Evolutionary conservation across 1,284 basidiomycete genomes (phyloP), one percentile per base, ranked within the genome.

Genomic region (Naganishia sp.): DNA sequence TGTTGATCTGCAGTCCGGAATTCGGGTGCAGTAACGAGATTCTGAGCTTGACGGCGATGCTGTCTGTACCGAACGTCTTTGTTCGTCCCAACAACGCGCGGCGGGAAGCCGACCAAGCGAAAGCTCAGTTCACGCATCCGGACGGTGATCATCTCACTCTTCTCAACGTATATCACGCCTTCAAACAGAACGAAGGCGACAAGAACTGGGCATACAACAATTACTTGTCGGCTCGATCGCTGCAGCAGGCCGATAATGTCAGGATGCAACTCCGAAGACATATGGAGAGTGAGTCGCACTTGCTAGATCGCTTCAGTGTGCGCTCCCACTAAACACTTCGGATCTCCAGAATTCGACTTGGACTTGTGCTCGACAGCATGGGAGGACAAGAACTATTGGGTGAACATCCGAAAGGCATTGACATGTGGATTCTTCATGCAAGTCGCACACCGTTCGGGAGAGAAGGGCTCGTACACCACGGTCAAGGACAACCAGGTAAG

Each of bases 381-480:
- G 65, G 90, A 97, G 74, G 87, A 90, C 78, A 86, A 86, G 76
- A 90, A 88, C 74, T 87, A 92, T 75, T 91, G 87, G 80, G 75
- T 82, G 67, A 89, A 90, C 73, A 88, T 99, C 68, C 87, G 92
- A 36, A 88, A 89, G 79, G 88, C 90, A 1, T 83, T 99, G 52
- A 89, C 92, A 0, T 91, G 89, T 75, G 95, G 94, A 0, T 99
- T 93, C 84, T 99, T 99, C 82, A 97, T 97, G 95, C 95, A 98
- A 78, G 88, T 95, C 9, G 95, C 94, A 6, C 93, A 97, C 79
- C 92, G 92, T 78, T 91, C 94, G 75, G 92, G 92, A n/a, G 90
- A 92, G 74, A 93, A 92, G 82, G 87, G 87, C 2, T 85, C 82
- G 67, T 94, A 94, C 77, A 75, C 88, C 70, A 98, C 94, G 0